A percentile compares a stretch with the other conserved stretches of the same genome.
These are phyloP conservation scores for Lichtheimia ornata DNA, from an alignment of 371 early-diverging fungal species.

Conservation along the genomic window DNA sequence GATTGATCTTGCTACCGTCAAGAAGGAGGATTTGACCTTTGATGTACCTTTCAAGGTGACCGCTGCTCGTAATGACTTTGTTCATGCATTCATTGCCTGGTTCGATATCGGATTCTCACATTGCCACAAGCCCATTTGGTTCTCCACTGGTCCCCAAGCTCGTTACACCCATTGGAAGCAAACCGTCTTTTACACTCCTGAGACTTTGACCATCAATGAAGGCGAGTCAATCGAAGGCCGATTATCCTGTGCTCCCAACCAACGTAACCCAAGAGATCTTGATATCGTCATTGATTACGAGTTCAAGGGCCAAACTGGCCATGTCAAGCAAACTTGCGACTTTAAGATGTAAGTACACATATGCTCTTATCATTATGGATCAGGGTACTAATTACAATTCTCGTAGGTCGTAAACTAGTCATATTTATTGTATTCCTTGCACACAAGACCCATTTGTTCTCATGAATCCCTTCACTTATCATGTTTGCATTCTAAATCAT, in stretches of 20 bases:
- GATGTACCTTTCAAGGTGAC: constrained; percentile 75
- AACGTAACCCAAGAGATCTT: constrained; percentile 89
- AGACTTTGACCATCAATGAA: constrained; percentile 68
- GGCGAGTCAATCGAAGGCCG: constrained; percentile 86
- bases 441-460: no score
- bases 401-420: constrained; percentile 1
- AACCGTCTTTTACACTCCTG: constrained; percentile 87
- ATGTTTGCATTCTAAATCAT: no score
- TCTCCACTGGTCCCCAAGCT: constrained; percentile 89
- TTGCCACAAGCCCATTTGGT: constrained; percentile 83
- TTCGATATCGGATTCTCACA: constrained; percentile 93
- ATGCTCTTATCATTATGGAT: not conserved
- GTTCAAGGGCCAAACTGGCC: constrained; percentile 67
- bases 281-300: constrained; percentile 86
- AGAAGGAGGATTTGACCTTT: constrained; percentile 86
- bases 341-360: constrained; percentile 78
- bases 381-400: not conserved
- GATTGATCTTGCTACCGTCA: constrained; percentile 81
- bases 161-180: constrained; percentile 99
- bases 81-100: constrained; percentile 91
- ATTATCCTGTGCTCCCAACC: constrained; percentile 83
- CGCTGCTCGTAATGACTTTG: constrained; percentile 77
- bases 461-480: no score
- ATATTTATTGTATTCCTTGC: no score
- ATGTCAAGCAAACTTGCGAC: constrained; percentile 65